Evolutionary conservation across 768 basidiomycete genomes (phyloP).

Genomic region (Panellus pusillus): DNA sequence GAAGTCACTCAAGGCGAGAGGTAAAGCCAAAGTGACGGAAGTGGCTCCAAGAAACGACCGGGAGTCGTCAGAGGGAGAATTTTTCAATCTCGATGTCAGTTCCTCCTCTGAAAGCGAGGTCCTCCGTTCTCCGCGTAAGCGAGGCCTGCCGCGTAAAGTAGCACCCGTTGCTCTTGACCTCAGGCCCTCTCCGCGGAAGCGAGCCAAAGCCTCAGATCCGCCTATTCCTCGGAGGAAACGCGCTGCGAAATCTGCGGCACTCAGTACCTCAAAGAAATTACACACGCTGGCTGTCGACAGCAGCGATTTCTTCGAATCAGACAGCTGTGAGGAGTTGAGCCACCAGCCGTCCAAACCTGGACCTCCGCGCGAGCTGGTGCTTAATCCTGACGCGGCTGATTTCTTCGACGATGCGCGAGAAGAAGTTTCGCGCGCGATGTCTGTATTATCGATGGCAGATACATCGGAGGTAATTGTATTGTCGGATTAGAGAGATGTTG

Average conservation of each 20-base stretch:
- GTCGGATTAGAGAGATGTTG: constrained; percentile 23
- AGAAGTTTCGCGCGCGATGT: constrained; percentile 20
- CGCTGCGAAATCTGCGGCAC: no score
- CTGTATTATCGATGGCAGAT: constrained; percentile 18
- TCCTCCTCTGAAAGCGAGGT: constrained; percentile 18
- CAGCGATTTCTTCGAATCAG: constrained; percentile 20
- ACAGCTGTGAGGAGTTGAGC: constrained; percentile 10
- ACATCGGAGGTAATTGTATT: constrained; percentile 18
- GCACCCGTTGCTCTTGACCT: neutral
- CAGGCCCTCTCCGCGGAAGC: constrained; percentile 9
- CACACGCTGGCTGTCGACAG: constrained; percentile 11
- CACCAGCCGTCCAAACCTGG: constrained; percentile 3
- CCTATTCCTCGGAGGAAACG: neutral
- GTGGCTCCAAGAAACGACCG: neutral
- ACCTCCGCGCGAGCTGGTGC: neutral
- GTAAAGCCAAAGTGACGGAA: constrained; percentile 5
- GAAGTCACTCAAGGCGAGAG: constrained; percentile 10
- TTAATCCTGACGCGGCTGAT: constrained; percentile 13
- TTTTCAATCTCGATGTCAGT: constrained; percentile 25
- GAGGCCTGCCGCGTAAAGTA: constrained; percentile 24
- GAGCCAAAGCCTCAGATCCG: neutral
- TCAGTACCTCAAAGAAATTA: neutral
- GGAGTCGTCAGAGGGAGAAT: constrained; percentile 25
- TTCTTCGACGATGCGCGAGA: constrained; percentile 15
- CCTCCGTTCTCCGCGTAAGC: constrained; percentile 27